phyloP scores from a whole-genome alignment of 1,139 yeast species.

The Kodamaea sp. region DNA sequence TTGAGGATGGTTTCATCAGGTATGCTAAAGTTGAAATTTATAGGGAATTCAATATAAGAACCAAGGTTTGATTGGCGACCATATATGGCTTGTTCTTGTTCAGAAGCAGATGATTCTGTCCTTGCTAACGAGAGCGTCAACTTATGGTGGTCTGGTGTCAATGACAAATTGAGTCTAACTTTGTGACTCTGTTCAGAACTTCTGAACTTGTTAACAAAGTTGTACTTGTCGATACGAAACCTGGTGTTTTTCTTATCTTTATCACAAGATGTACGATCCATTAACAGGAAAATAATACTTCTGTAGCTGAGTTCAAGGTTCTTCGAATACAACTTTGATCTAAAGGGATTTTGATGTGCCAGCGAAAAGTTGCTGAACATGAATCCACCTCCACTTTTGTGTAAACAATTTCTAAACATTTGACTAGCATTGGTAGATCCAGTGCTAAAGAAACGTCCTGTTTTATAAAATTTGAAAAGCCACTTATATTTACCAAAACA shows the following conservation, averaged over 20 bases:
- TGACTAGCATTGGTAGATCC: conserved; percentile 5
- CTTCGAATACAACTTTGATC: conserved; percentile 20
- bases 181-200: background rate
- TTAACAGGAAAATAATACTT: conserved; percentile 14
- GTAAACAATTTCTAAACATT: conserved; percentile 12
- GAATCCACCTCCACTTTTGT: conserved; percentile 12
- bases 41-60: conserved; percentile 51
- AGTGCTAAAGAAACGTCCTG: conserved; percentile 7
- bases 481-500: conserved; percentile 12
- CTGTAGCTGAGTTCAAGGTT: conserved; percentile 21
- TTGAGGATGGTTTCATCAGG: conserved; percentile 52
- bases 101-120: conserved; percentile 26
- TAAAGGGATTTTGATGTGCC: conserved; percentile 19
- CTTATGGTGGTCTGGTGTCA: conserved; percentile 35
- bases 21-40: conserved; percentile 36
- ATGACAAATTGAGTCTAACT: conserved; percentile 22
- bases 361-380: conserved; percentile 27
- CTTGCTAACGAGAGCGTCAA: conserved; percentile 37
- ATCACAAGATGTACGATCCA: conserved; percentile 1
- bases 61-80: conserved; percentile 24
- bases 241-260: too few relatives aligned
- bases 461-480: conserved; percentile 14
- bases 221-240: conserved; percentile 1
- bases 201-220: conserved; percentile 1
- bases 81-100: conserved; percentile 16